Base-by-base conservation (phyloP, 208 protist genomes). In the Leptomonas seymouri region DNA sequence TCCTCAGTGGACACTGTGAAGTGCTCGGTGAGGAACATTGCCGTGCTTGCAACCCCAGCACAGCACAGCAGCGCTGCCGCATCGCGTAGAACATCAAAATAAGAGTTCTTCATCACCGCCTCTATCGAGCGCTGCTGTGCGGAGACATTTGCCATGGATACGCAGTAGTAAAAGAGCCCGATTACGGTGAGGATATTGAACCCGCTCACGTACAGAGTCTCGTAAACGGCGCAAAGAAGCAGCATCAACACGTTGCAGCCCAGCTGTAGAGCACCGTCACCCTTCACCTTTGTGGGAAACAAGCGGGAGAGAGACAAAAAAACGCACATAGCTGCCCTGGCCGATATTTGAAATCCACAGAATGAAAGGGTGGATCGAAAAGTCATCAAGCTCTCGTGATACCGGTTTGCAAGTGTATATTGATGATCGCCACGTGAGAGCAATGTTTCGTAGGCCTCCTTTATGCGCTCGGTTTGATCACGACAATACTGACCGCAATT, bases 371-470 rank as follows among this genome's bases (percentile, higher is more conserved):
- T 45, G 1, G 84, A 91, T 1, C 88, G 80, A 39, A 96, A 65
- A 55, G 91, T 74, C 51, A 78, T 56, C 41, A 93, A 67, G 25
- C 82, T 68, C 30, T 92, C 78, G 14, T 82, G 71, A 65, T 96
- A 93, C 31, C 75, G 71, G 49, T 91, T 86, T 16, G 78, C 86
- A 23, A 94, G 74, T 39, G 80, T 84, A 34, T 74, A 78, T 12
- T 81, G 42, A 25, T 90, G 79, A 21, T 83, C 79, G n/a, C 86
- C 85, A 16, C 84, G 71, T 31, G 84, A 74, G 8, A 94, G 80
- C 15, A 96, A 70, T 30, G 93, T 78, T 48, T 96, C 83, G 64
- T 94, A 87, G 11, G 91, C 91, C 25, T 88, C 78, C 61, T 93
- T 90, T 21, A 94, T 80, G 25, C 85, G 80, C 46, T 89, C 80